phyloP scores from a whole-genome alignment of 2,329 filamentous ascomycete species.

The Beauveria australis region DNA sequence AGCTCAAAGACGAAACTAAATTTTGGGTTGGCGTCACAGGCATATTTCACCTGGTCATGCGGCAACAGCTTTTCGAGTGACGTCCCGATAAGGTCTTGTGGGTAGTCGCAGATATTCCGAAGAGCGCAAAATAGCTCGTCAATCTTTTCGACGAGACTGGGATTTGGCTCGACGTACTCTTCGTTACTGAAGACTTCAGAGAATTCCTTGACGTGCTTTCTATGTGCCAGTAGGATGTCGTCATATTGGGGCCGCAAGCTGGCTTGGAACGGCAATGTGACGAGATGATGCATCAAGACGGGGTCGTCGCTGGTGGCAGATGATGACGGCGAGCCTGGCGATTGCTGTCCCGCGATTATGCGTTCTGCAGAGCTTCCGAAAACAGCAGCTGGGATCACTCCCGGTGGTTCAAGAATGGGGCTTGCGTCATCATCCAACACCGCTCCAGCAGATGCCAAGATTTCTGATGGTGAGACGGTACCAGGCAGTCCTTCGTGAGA shows the following conservation, averaged over 20 bases:
- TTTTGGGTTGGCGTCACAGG: conserved; percentile 50
- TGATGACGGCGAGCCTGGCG: conserved; percentile 3
- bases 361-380: conserved; percentile 6
- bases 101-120: conserved; percentile 49
- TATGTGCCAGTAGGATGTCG: conserved; percentile 37
- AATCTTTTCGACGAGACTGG: conserved; percentile 34
- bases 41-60: conserved; percentile 41
- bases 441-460: conserved; percentile 5
- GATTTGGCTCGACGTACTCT: conserved; percentile 29
- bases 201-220: conserved; percentile 37
- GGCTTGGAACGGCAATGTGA: conserved; percentile 51
- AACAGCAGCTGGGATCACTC: not conserved
- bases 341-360: conserved; percentile 6
- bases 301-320: conserved; percentile 12
- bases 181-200: conserved; percentile 33
- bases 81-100: conserved; percentile 41
- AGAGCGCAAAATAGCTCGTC: conserved; percentile 44
- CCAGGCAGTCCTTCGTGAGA: not conserved
- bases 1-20: conserved; percentile 52
- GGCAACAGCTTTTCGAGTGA: conserved; percentile 29
- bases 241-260: conserved; percentile 45
- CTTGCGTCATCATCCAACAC: not conserved
- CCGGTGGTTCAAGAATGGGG: not conserved
- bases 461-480: conserved; percentile 12
- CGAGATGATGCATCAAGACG: conserved; percentile 31